Base-by-base conservation (phyloP, 2,329 filamentous ascomycete species). In the Thelonectria olida region DNA sequence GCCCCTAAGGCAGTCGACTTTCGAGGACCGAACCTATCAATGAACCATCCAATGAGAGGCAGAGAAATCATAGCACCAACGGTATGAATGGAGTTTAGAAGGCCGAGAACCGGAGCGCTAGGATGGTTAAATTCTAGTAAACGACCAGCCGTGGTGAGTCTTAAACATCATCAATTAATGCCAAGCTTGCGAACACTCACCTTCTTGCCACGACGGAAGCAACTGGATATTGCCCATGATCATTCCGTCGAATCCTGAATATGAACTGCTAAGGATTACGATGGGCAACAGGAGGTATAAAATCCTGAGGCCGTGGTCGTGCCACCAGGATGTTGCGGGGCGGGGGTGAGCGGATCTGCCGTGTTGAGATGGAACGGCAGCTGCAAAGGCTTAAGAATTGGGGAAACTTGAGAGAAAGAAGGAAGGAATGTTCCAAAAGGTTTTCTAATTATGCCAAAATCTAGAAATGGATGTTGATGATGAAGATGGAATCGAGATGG, bases 241-340 rank as follows among this genome's bases (percentile, higher is more conserved):
- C 44, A 48, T 48, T 6, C 44, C 44, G 20, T 48, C 44, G 17
- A 48, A 48, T 4, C 44, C 44, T 19, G 28, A 23, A 17, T 48
- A 48, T 15, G 44, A 48, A 17, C 44, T 48, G 10, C 44, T 48
- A 4, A 57, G 2, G 31, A 57, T 57, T 25, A 57, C 45, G 36
- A 57, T 28, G 3, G 54, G 54, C 3, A 57, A 45, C 36, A 47
- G 50, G 12, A 57, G 54, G 20, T 57, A 57, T 7, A 57, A 36
- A 2, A 34, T 51, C 5, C 54, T 22, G 9, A 57, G 45, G n/a
- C 54, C 54, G 13, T 41, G 39, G 54, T 57, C 54, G 54, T 51
- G 47, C 15, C 28, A 34, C 54, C 54, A 57, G 31, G 54, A 22
- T 39, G 41, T 28, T 39, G 51, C 27, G 17, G 25, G 51, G 51